Percentiles rank a stretch among this genome's conserved stretches.
phyloP scores from a whole-genome alignment of 2,329 filamentous ascomycete genomes.

The Drechslerella coelobrocha region DNA sequence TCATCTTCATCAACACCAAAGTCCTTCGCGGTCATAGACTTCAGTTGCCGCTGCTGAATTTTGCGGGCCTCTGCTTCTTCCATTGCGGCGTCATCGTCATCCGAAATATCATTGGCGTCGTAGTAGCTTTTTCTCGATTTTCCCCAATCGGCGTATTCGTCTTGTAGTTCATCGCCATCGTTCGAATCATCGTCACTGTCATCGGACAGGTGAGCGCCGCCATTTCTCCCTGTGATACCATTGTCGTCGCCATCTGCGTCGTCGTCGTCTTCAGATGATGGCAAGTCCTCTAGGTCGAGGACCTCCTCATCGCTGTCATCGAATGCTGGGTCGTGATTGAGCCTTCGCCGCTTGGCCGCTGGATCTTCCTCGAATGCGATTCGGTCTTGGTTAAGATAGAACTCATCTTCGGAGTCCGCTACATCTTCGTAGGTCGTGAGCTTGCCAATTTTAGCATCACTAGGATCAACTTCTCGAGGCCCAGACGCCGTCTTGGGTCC shows the following conservation, averaged over 20 bases:
- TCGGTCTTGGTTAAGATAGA: constrained; percentile 84
- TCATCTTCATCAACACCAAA: constrained; percentile 91
- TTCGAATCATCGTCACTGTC: constrained; percentile 60
- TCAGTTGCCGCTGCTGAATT: constrained; percentile 87
- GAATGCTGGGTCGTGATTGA: constrained; percentile 59
- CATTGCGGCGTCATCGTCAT: constrained; percentile 77
- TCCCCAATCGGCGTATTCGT: constrained; percentile 78
- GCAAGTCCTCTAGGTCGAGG: constrained; percentile 51
- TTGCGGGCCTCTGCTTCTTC: constrained; percentile 90
- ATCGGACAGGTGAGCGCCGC: constrained; percentile 69
- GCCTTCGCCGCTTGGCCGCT: constrained; percentile 77
- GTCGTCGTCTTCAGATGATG: constrained; percentile 52
- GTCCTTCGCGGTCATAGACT: constrained; percentile 87
- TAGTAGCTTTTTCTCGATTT: constrained; percentile 90
- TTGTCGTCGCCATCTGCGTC: constrained; percentile 53
- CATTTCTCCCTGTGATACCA: constrained; percentile 62
- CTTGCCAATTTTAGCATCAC: constrained; percentile 69
- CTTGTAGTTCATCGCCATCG: constrained; percentile 65
- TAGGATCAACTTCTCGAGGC: constrained; percentile 65
- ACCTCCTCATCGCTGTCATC: constrained; percentile 52
- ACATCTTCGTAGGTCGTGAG: constrained; percentile 69
- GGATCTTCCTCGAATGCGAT: constrained; percentile 81
- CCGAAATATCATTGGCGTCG: constrained; percentile 78
- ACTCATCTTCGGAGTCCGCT: constrained; percentile 92
- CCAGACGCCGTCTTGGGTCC: constrained; percentile 59